Evolutionary conservation across 202 grass and related monocot species (phyloP).

Genomic region (Bolboschoenoplectus hybrid): DNA sequence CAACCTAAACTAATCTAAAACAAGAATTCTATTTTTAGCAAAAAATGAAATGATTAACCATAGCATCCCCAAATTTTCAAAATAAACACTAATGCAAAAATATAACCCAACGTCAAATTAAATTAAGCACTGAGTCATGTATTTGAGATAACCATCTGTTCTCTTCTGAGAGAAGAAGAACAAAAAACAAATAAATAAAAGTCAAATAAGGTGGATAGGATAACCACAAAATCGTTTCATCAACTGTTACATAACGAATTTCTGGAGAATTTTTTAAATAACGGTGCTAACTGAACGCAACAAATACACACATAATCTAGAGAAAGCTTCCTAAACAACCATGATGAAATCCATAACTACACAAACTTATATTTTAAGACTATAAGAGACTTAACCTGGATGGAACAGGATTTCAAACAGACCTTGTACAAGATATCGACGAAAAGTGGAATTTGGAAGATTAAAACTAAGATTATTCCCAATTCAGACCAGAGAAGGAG

Average conservation of each 20-base stretch:
- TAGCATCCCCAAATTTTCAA: constrained; percentile 7
- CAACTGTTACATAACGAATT: constrained; percentile 14
- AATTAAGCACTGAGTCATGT: background rate
- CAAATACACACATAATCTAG: background rate
- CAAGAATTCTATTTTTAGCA: constrained; percentile 37
- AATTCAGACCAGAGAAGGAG: background rate
- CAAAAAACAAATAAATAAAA: background rate
- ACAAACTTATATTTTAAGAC: background rate
- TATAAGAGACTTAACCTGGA: too few relatives aligned
- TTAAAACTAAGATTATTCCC: background rate
- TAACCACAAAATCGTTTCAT: constrained; percentile 19
- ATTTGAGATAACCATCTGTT: background rate
- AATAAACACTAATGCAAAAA: background rate
- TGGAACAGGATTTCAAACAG: background rate
- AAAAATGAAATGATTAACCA: background rate
- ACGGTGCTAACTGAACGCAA: background rate
- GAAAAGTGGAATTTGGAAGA: background rate
- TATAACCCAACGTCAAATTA: constrained; percentile 14
- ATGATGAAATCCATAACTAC: constrained; percentile 29
- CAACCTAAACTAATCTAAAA: constrained; percentile 33
- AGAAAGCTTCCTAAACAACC: too few relatives aligned
- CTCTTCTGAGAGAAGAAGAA: background rate
- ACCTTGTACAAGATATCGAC: background rate
- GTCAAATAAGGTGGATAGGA: background rate
- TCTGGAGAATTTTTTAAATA: background rate